Evolutionary conservation across 2,329 filamentous ascomycete species (phyloP).

Genomic region (Clonostachys byssicola): DNA sequence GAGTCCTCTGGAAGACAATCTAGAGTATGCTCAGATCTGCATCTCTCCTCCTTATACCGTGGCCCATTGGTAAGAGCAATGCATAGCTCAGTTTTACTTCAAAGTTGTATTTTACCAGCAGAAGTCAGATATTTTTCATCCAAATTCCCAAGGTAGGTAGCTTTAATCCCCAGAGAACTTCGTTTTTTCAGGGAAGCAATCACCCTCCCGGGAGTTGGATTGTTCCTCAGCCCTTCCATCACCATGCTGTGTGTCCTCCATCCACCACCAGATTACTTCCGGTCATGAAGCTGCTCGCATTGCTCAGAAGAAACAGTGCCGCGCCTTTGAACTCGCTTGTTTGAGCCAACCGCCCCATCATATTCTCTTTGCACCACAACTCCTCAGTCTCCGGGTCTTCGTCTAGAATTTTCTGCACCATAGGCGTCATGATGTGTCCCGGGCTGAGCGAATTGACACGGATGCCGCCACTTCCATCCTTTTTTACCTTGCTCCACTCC

Average conservation of each 20-base stretch:
- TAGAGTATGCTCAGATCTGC: too few species aligned
- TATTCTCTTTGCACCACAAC: conserved; percentile 70
- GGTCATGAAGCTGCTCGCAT: conserved; percentile 62
- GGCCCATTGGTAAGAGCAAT: too few species aligned
- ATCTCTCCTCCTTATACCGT: too few species aligned
- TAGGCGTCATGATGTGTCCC: conserved; percentile 64
- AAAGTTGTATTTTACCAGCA: too few species aligned
- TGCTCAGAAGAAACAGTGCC: conserved; percentile 55
- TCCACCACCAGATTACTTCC: conserved; percentile 51
- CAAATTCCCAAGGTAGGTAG: too few species aligned
- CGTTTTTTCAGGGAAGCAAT: too few species aligned
- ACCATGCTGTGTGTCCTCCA: conserved; percentile 53
- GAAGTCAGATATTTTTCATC: too few species aligned
- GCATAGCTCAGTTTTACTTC: too few species aligned
- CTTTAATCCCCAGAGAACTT: too few species aligned
- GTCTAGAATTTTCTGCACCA: conserved; percentile 69
- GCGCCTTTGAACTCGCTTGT: conserved; percentile 58
- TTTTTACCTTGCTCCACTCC: conserved; percentile 50
- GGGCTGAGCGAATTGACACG: conserved; percentile 67
- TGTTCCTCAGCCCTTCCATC: background rate
- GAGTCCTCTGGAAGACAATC: too few species aligned
- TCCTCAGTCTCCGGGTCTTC: conserved; percentile 56
- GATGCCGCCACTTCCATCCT: conserved; percentile 46
- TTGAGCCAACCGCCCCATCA: conserved; percentile 58
- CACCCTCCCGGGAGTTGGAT: too few species aligned